phyloP scores from a whole-genome alignment of 2,329 filamentous ascomycete genomes.

The Sarocladiaceae sp. region DNA sequence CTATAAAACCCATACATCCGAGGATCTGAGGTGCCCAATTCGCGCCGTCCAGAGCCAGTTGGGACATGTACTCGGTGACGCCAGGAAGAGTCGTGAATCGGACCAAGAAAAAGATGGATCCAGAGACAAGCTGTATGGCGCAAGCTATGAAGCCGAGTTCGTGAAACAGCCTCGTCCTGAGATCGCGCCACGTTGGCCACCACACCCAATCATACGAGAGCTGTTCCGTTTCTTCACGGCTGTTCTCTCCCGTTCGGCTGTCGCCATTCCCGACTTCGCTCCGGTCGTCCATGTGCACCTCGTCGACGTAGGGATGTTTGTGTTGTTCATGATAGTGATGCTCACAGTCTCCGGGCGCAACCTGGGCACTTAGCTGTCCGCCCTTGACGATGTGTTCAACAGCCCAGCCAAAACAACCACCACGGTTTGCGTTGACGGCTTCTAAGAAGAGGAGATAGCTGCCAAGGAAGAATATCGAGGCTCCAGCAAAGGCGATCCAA shows the following conservation, averaged over 20 bases:
- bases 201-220: conserved; percentile 40
- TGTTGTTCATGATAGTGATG: conserved; percentile 11
- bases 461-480: conserved; percentile 53
- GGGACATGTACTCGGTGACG: conserved; percentile 43
- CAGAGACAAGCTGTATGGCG: conserved; percentile 44
- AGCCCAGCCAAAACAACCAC: conserved; percentile 56
- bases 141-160: conserved; percentile 60
- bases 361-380: neutral
- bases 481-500: conserved; percentile 52
- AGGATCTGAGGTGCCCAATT: conserved; percentile 54
- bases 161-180: conserved; percentile 51
- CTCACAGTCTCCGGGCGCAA: conserved; percentile 5
- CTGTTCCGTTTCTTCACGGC: no score
- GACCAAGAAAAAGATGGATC: conserved; percentile 59
- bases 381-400: conserved; percentile 19
- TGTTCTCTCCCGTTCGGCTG: no score
- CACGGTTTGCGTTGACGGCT: conserved; percentile 50
- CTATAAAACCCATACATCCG: conserved; percentile 53
- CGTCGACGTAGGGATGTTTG: neutral
- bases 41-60: conserved; percentile 39
- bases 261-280: no score
- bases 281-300: neutral
- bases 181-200: conserved; percentile 48
- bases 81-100: conserved; percentile 54
- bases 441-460: conserved; percentile 52